Percentiles rank a stretch among this genome's conserved stretches.
Evolutionary conservation across 768 basidiomycete genomes (phyloP).

Genomic region (Russula lepida): DNA sequence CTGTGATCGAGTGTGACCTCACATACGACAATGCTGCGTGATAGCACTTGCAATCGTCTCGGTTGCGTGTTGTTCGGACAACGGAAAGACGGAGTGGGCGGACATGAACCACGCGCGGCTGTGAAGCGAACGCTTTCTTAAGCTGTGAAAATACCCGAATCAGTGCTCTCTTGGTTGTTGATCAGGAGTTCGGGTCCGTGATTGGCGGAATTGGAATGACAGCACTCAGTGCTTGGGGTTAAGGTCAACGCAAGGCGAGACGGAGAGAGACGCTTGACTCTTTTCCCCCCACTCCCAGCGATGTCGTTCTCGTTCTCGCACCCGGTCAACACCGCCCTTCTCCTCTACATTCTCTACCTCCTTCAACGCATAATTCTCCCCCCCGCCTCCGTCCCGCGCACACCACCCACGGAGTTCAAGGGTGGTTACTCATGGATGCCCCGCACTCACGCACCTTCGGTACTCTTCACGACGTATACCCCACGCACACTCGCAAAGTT

Average conservation of each 20-base stretch:
- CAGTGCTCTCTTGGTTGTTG: no score
- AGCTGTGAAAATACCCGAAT: no score
- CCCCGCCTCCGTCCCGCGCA: constrained; percentile 39
- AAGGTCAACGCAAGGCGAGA: not conserved
- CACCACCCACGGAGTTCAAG: constrained; percentile 63
- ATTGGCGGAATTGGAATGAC: not conserved
- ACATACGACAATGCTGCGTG: not conserved
- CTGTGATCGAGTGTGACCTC: not conserved
- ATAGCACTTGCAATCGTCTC: constrained; percentile 58
- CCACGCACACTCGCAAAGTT: constrained; percentile 66
- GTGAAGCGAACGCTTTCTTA: no score
- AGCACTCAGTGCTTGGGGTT: not conserved
- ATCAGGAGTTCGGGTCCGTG: no score
- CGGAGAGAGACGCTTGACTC: not conserved
- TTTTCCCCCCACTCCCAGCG: not conserved
- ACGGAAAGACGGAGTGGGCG: no score
- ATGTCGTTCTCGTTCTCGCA: constrained; percentile 47
- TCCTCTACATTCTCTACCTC: constrained; percentile 72
- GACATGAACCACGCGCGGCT: no score
- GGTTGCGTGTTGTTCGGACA: constrained; percentile 79
- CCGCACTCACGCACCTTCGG: constrained; percentile 65
- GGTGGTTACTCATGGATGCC: constrained; percentile 91
- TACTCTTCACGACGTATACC: constrained; percentile 74
- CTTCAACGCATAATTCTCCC: constrained; percentile 71
- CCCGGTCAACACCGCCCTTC: constrained; percentile 71